Base-by-base conservation (phyloP, 1,139 yeast species). In the Scheffersomyces cryptocercus region DNA sequence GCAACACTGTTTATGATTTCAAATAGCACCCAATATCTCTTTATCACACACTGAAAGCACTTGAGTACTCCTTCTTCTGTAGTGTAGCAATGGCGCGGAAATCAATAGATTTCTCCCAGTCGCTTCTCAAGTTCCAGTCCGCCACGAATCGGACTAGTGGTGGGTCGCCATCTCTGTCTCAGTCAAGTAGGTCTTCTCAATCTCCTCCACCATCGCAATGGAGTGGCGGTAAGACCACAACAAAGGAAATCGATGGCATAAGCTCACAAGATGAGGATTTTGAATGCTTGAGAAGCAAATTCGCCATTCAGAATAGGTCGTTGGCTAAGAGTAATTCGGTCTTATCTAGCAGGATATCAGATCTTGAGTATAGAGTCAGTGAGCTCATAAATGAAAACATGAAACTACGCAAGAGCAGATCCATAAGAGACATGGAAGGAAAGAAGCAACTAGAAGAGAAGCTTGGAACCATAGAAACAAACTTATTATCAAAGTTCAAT, bases 301-400 rank as follows among this genome's bases (percentile, higher is more conserved):
- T 43, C 24, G 34, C 45, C 2, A 46, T 47, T 5, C 84, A 83
- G 54, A 83, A 83, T 58, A 69, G 68, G 47, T 71, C 77, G 14
- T 61, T 84, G 33, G 85, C 86, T 0, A 75, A 73, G 50, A 77
- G 75, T 43, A 83, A 82, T 56, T 73, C 82, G 6, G 58, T 72
- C 16, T 64, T 84, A 58, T 65, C 75, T 64, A 55, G 71, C 30
- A 77, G 70, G 47, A 66, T 84, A 13, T 62, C 74, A 2, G 80
- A 75, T 26, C 60, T 84, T 60, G 88, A 84, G 55, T 54, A 61
- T 11, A 74, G 41, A 35, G 47, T 53, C 11, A 42, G 44, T 9
- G 54, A 47, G 11, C 44, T 53, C 37, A 41, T 45, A 24, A 44
- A 45, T 15, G 57, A 53, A 29, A 53, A 53, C 38, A 42, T 41